Evolutionary conservation across 2,329 filamentous ascomycete species (phyloP).

Genomic region (Microdochium trichocladiopsis): DNA sequence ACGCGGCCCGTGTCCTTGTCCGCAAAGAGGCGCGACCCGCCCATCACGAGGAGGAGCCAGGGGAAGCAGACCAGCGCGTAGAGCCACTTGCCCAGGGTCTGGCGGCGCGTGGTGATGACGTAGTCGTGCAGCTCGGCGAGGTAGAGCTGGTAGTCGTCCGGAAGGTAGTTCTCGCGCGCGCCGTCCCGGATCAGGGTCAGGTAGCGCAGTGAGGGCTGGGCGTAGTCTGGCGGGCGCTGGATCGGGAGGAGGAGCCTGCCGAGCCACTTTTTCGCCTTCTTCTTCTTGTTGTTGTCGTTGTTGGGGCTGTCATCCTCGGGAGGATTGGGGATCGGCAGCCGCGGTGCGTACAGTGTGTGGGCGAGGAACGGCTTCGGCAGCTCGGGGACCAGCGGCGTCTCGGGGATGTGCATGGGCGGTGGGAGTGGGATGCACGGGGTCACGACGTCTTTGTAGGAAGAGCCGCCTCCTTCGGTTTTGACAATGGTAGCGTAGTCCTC

Average conservation of each 20-base stretch:
- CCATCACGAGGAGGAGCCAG: constrained; percentile 37
- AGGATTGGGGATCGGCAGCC: constrained; percentile 26
- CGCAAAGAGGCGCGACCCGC: constrained; percentile 40
- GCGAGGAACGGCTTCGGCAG: constrained; percentile 65
- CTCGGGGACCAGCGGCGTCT: constrained; percentile 46
- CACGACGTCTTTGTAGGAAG: constrained; percentile 76
- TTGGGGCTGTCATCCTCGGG: constrained; percentile 8
- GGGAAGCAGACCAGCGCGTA: constrained; percentile 57
- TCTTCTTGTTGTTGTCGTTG: constrained; percentile 4
- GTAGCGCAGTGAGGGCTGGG: constrained; percentile 80
- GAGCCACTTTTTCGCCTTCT: constrained; percentile 33
- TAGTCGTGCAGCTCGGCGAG: constrained; percentile 65
- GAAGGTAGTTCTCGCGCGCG: constrained; percentile 73
- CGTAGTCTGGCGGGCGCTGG: constrained; percentile 63
- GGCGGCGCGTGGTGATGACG: constrained; percentile 56
- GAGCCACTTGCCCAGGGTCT: constrained; percentile 57
- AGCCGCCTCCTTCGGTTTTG: constrained; percentile 81
- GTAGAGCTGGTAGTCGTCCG: constrained; percentile 69
- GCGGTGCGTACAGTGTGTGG: constrained; percentile 74
- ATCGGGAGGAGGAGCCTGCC: constrained; percentile 36
- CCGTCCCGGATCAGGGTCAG: constrained; percentile 73
- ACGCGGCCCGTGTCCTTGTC: constrained; percentile 44
- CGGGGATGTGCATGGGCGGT: constrained; percentile 51
- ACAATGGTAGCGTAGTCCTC: constrained; percentile 81
- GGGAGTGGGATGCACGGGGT: constrained; percentile 71